phyloP scores from a whole-genome alignment of 495 filamentous ascomycete species.

The Hyaloscypha finlandica region DNA sequence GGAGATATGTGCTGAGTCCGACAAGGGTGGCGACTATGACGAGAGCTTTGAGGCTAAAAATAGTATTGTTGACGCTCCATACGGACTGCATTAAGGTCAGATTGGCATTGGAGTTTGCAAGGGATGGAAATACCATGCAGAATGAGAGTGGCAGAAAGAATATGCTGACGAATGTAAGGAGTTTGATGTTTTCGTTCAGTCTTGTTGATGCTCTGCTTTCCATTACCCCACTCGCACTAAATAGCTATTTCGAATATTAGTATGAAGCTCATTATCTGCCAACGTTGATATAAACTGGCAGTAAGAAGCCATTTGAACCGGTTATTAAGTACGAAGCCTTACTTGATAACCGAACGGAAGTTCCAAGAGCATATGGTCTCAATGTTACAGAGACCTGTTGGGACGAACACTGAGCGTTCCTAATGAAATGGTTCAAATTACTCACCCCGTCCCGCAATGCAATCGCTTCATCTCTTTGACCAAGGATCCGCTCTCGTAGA shows the following conservation, averaged over 20 bases:
- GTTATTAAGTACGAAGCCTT: background rate
- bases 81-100: conserved; percentile 11
- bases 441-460: conserved; percentile 16
- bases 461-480: conserved; percentile 17
- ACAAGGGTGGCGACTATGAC: conserved; percentile 11
- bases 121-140: conserved; percentile 27
- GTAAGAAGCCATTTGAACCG: conserved; percentile 27
- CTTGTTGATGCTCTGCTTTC: conserved; percentile 37
- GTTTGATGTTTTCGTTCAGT: conserved; percentile 39
- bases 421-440: conserved; percentile 3
- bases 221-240: conserved; percentile 11
- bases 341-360: background rate
- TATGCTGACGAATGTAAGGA: conserved; percentile 42
- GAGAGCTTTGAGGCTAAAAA: conserved; percentile 11
- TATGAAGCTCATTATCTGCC: conserved; percentile 1
- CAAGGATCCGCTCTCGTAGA: background rate
- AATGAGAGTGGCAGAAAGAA: conserved; percentile 41
- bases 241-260: conserved; percentile 4
- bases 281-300: background rate
- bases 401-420: background rate
- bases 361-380: background rate
- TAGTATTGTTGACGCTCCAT: conserved; percentile 12
- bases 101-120: background rate
- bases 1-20: conserved; percentile 13
- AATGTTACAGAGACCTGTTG: background rate